A percentile compares a stretch with the other conserved stretches of the same genome.
phyloP scores from a whole-genome alignment of 495 filamentous ascomycete genomes.

The Hypoxylon crocopeplum region DNA sequence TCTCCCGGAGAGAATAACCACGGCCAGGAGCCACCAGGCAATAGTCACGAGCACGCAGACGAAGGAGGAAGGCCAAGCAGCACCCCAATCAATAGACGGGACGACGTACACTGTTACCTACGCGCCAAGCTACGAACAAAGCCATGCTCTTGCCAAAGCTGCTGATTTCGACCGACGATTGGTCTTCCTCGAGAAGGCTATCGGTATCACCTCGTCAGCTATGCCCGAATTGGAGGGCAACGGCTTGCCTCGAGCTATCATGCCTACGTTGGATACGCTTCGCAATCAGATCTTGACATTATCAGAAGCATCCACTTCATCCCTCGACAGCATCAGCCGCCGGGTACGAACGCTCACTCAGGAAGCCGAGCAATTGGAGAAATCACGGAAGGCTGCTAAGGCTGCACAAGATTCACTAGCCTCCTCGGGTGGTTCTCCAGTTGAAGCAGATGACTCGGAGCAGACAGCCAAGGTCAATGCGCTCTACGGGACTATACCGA shows the following conservation, averaged over 20 bases:
- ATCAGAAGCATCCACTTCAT: slow-evolving; percentile 66
- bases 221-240: slow-evolving; percentile 68
- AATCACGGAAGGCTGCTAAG: slow-evolving; percentile 75
- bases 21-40: slow-evolving; percentile 39
- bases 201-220: slow-evolving; percentile 76
- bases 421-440: slow-evolving; percentile 47
- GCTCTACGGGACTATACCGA: slow-evolving; percentile 85
- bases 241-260: slow-evolving; percentile 66
- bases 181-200: slow-evolving; percentile 74
- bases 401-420: slow-evolving; percentile 65
- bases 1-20: slow-evolving; percentile 39
- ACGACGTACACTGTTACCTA: slow-evolving; percentile 62
- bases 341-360: slow-evolving; percentile 76
- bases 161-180: slow-evolving; percentile 88
- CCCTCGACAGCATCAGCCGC: slow-evolving; percentile 75
- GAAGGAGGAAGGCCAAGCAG: slow-evolving; percentile 19
- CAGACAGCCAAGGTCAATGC: slow-evolving; percentile 87
- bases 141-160: slow-evolving; percentile 75
- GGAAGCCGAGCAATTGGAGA: slow-evolving; percentile 80
- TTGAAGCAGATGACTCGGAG: slow-evolving; percentile 62
- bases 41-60: slow-evolving; percentile 8
- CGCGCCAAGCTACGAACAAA: slow-evolving; percentile 64
- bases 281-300: slow-evolving; percentile 74
- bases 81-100: slow-evolving; percentile 16
- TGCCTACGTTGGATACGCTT: slow-evolving; percentile 80